Evolutionary conservation across 169 alveolate species (phyloP).

Genomic region (Cyclospora cayetanensis): DNA sequence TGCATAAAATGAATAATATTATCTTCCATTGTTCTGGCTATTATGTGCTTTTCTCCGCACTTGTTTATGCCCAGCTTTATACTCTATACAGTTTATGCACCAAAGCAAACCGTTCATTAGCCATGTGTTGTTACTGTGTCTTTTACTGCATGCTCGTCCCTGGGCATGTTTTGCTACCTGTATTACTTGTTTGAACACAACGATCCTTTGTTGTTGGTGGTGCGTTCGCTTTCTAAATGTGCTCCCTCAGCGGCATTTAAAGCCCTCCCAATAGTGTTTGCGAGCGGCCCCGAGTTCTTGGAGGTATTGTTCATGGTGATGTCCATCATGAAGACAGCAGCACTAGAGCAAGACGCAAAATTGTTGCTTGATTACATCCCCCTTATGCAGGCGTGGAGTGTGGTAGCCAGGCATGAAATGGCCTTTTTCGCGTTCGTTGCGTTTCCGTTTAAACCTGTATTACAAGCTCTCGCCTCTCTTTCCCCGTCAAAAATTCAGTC

Average conservation of each 20-base stretch:
- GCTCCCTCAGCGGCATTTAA: neutral
- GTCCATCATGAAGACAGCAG: neutral
- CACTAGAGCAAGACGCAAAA: neutral
- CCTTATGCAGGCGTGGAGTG: slow-evolving; percentile 7
- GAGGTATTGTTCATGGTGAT: slow-evolving; percentile 34
- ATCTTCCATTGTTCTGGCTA: neutral
- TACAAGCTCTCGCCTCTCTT: neutral
- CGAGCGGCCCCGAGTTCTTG: slow-evolving; percentile 51
- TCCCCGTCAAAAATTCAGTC: neutral
- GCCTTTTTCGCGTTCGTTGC: slow-evolving; percentile 5
- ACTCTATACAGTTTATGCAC: too few relatives aligned
- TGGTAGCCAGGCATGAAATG: neutral
- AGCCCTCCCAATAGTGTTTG: neutral
- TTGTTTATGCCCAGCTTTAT: too few relatives aligned
- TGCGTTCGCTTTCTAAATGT: neutral
- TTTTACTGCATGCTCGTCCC: too few relatives aligned
- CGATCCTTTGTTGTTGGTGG: too few relatives aligned
- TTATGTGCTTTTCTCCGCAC: too few relatives aligned
- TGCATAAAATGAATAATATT: neutral
- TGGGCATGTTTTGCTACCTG: too few relatives aligned
- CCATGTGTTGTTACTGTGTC: too few relatives aligned
- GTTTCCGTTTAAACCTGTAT: neutral
- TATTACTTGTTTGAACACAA: too few relatives aligned
- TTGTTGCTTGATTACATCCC: neutral
- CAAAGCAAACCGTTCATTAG: too few relatives aligned